Base-by-base conservation (phyloP, 2,329 filamentous ascomycete species). In the Torrubiella hemipterigena region DNA sequence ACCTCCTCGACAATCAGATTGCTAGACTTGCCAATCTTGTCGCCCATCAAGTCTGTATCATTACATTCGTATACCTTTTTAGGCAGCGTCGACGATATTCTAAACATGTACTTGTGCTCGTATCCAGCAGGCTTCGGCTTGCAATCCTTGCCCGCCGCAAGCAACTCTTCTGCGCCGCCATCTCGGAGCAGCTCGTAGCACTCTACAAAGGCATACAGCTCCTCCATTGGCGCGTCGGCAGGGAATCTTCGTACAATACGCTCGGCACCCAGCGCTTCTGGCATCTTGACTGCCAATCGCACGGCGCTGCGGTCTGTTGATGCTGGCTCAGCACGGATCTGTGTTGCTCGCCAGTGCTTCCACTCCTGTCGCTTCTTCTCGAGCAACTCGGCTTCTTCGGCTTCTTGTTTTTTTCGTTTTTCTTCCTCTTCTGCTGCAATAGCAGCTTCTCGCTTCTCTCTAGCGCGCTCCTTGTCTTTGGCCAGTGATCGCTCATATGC, bases 191-290 rank as follows among this genome's bases (percentile, higher is more conserved):
- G 44, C 31, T 84, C 77, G 50, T 86, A 79, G 57, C 89, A 96
- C 50, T 98, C 91, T 3, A 96, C 86, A 57, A 93, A 95, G 1
- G 89, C 91, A 54, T 96, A 96, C 6, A 98, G 59, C 47, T 95
- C 86, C 50, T 96, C 89, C 22, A 96, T 62, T 3, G 70, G 66
- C 1, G 81, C 73, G n/a, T 73, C 63, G 2, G 68, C 63, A 0
- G 64, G 54, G 51, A 98, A 96, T 30, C 72, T 73, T 25, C 89
- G 71, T 34, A 93, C 72, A 3, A 94, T 71, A 25, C 87, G 69
- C 29, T 84, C 80, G 1, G 74, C 81, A 5, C 72, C 78, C 0
- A 55, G 57, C 18, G 52, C 52, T 40, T 67, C 62, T 7, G 73
- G 72, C 67, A 79, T 69, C 57, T 74, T 77, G 25, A 79, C 56